Percentiles rank a stretch among this genome's conserved stretches.
phyloP scores from a whole-genome alignment of 176 grass and related monocot genomes.

The Aegilops tauschii region DNA sequence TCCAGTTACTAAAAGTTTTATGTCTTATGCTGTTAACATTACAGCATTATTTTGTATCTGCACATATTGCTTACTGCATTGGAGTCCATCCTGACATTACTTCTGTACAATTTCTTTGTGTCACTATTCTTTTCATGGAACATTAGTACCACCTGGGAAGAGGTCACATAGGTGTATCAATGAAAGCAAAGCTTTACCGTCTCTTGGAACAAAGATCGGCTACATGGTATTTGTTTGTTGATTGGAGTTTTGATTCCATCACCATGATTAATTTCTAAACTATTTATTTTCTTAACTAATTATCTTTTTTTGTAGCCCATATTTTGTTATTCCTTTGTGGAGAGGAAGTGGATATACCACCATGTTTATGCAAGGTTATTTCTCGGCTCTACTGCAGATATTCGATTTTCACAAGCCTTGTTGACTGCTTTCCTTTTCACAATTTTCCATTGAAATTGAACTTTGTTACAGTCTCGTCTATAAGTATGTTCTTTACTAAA shows the following conservation, averaged over 20 bases:
- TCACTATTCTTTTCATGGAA: conserved; percentile 25
- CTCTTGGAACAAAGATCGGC: conserved; percentile 82
- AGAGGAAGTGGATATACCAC: conserved; percentile 86
- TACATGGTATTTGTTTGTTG: conserved; percentile 58
- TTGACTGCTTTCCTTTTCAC: not conserved
- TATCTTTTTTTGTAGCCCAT: conserved; percentile 42
- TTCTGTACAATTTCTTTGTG: not conserved
- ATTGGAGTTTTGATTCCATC: conserved; percentile 5
- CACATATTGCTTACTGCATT: not conserved
- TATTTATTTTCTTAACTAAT: conserved; percentile 9
- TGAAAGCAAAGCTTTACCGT: conserved; percentile 83
- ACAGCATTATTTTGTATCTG: not conserved
- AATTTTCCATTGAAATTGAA: not conserved
- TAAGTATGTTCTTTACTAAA: not conserved
- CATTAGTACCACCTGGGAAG: conserved; percentile 92
- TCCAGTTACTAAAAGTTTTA: not conserved
- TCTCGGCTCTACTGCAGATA: conserved; percentile 25
- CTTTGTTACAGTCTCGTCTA: not conserved
- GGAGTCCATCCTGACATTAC: not conserved
- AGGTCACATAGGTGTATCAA: conserved; percentile 85
- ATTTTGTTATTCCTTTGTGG: conserved; percentile 98
- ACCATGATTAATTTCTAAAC: conserved; percentile 13
- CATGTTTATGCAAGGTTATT: conserved; percentile 95
- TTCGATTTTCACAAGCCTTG: not conserved
- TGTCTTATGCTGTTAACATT: not conserved